Base-by-base conservation (phyloP, 2,329 filamentous ascomycete species). In the Macrophomina phaseolina region DNA sequence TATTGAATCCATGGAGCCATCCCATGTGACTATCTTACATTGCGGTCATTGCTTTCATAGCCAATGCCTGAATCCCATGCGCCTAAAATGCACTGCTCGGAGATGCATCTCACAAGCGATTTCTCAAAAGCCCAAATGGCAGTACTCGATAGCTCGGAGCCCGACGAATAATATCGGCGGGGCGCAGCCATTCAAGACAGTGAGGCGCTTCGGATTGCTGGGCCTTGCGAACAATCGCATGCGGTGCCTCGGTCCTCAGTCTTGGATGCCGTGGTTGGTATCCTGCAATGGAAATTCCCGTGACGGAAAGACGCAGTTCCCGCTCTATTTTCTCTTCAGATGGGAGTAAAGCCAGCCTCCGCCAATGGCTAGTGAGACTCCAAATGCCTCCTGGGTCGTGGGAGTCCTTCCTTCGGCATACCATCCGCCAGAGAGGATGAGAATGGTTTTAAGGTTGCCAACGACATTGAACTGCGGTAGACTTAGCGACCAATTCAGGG, bases 341-440 rank as follows among this genome's bases (percentile, higher is more conserved):
- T 82, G 80, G 45, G 79, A 81, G 74, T 83, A 83, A 23, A 81
- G 74, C 71, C 80, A 81, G 45, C 80, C 81, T 34, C 81, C 81
- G 12, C 81, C 78, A 7, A 83, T 71, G 38, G 81, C 81, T 34
- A 82, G 70, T n/a, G 79, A 64, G 11, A 83, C 81, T 66, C 81
- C 81, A n/a, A 79, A 71, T 67, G 76, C 73, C 68, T 83, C 81
- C 51, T 75, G 74, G 11, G 73, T 64, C 52, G 75, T 80, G 36
- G 82, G 72, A 11, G 77, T 71, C 68, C 80, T 79, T 65, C 79
- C 79, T 69, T 82, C 80, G 71, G 77, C 81, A 66, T 81, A 77
- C 80, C 80, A 83, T 11, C 81, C 81, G 69, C 81, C 80, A 28
- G 77, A 79, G 67, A 82, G 72, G 61, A 83, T 82, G 40, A 82